Base-by-base conservation (phyloP, 2,329 filamentous ascomycete genomes). In the Aspergillus transmontanensis region DNA sequence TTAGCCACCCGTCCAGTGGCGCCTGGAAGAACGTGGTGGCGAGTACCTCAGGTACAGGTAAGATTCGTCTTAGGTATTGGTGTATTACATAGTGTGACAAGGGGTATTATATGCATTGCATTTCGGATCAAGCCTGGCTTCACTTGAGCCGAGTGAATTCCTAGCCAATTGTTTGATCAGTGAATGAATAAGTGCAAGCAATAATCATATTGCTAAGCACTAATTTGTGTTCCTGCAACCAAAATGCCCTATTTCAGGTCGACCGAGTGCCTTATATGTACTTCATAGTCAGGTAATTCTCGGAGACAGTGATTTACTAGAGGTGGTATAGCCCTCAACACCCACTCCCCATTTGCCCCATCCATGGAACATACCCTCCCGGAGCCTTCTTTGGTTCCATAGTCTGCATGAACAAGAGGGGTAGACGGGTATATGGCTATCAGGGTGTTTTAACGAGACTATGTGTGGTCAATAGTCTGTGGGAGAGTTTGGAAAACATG, bases 1-100 rank as follows among this genome's bases (percentile, higher is more conserved):
- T 55, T 39, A 59, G 56, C 59, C 41, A 62, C 55, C 58, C 55
- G 59, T 32, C 57, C 50, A 60, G 58, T 64, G 62, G 62, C 59
- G 59, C 46, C 45, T 3, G n/a, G 59, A 28, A 51, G 59, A 62
- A 64, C 62, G 62, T 64, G 62, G 45, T 59, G 46, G 59, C 21
- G 54, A 30, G 57, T 43, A 19, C 26, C 6, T 28, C 7, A 28
- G 45, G 12, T 48, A 48, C 21, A 16, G 21, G 21, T 48, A 23
- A 43, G 36, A 23, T 56, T 43, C 16, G 48, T 59, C 48, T 45
- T 46, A 23, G 23, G 34, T 60, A 60, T 43, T 46, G n/a, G 59
- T 36, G 51, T 36, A 56, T 56, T 60, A 60, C 59, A 23, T 5
- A 36, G 59, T 12, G 41, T 39, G 28, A 56, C 57, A 43, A 50